phyloP scores from a whole-genome alignment of 2,329 filamentous ascomycete species.

The Aspergillus luchuensis region DNA sequence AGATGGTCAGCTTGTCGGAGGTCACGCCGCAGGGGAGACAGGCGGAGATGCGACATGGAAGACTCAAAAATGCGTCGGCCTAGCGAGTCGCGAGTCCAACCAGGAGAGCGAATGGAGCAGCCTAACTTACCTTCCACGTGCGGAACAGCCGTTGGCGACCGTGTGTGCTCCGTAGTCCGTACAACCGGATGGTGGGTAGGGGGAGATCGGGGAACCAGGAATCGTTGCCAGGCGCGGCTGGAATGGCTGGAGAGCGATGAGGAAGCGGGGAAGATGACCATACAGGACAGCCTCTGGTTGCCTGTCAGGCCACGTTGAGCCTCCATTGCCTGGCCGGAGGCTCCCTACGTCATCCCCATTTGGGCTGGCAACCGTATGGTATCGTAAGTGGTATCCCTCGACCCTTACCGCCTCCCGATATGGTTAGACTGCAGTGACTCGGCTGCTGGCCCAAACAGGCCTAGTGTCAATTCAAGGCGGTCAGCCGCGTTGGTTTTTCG shows the following conservation, averaged over 20 bases:
- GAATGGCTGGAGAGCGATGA: neutral
- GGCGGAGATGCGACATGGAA: slow-evolving; percentile 8
- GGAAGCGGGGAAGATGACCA: slow-evolving; percentile 35
- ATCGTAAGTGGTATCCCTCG: neutral
- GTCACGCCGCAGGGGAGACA: slow-evolving; percentile 32
- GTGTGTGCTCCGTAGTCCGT: slow-evolving; percentile 7
- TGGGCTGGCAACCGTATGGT: neutral
- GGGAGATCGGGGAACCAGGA: neutral
- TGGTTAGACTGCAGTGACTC: neutral
- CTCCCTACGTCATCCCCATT: slow-evolving; percentile 12
- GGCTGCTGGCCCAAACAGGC: slow-evolving; percentile 15
- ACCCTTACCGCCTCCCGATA: slow-evolving; percentile 20
- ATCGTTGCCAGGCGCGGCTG: neutral
- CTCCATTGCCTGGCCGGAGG: neutral
- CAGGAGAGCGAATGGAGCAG: neutral
- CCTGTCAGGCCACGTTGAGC: slow-evolving; percentile 23
- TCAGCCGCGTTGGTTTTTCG: slow-evolving; percentile 22
- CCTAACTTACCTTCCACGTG: slow-evolving; percentile 11
- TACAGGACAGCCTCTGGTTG: slow-evolving; percentile 24
- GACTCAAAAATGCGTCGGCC: slow-evolving; percentile 6
- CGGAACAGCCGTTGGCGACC: neutral
- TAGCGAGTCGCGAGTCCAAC: neutral
- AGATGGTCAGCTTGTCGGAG: slow-evolving; percentile 17
- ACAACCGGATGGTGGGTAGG: neutral
- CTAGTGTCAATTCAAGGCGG: slow-evolving; percentile 14